These are phyloP conservation scores for Nymphaea thermarum DNA, from an alignment of 164 flowering plant species.

Conservation along the genomic window DNA sequence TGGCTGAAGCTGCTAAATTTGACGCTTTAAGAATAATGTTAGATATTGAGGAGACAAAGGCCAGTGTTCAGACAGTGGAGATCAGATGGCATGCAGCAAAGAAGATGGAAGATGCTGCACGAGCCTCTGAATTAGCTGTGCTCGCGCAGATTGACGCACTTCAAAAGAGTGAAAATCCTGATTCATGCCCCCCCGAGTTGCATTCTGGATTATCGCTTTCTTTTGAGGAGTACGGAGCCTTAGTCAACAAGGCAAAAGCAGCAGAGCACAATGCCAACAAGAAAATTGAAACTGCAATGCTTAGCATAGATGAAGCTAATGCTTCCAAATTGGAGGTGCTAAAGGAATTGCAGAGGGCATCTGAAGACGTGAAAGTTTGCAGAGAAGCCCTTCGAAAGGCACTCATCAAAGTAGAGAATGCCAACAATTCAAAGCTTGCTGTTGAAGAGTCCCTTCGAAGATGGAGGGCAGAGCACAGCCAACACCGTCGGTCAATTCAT, in stretches of 20 bases:
- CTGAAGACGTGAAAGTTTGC: slow-evolving; percentile 64
- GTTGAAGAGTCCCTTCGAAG: slow-evolving; percentile 80
- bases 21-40: slow-evolving; percentile 46
- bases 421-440: slow-evolving; percentile 58
- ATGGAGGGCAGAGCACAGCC: slow-evolving; percentile 80
- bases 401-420: slow-evolving; percentile 62
- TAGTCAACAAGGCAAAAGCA: slow-evolving; percentile 42
- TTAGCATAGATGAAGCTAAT: slow-evolving; percentile 59
- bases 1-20: slow-evolving; percentile 55
- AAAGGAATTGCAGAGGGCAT: slow-evolving; percentile 59
- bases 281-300: slow-evolving; percentile 45
- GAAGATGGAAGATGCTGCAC: slow-evolving; percentile 85
- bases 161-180: slow-evolving; percentile 22
- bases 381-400: slow-evolving; percentile 71
- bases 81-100: slow-evolving; percentile 67
- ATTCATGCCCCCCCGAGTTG: slow-evolving; percentile 4
- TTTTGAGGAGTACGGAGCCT: slow-evolving; percentile 55
- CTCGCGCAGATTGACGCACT: slow-evolving; percentile 66
- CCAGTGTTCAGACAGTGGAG: slow-evolving; percentile 59
- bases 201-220: slow-evolving; percentile 46
- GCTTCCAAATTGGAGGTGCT: slow-evolving; percentile 44
- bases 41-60: slow-evolving; percentile 61
- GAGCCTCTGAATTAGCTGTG: slow-evolving; percentile 71
- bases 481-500: slow-evolving; percentile 45
- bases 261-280: slow-evolving; percentile 48